phyloP scores from a whole-genome alignment of 805 yeast genomes.

The Candida vaughaniae region DNA sequence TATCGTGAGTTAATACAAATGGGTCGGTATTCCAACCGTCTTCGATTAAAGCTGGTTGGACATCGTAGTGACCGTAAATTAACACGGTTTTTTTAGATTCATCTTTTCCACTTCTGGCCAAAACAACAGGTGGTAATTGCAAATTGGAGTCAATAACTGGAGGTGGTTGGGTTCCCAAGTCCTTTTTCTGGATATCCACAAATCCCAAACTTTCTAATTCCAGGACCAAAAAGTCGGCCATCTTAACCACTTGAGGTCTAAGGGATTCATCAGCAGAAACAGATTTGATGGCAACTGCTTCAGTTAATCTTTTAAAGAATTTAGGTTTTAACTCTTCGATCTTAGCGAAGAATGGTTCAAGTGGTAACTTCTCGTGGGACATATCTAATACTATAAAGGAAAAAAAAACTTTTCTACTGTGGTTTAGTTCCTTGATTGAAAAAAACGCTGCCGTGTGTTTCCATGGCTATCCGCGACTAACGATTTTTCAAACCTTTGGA shows the following conservation, averaged over 20 bases:
- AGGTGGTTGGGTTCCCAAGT: slow-evolving; percentile 89
- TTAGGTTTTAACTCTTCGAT: slow-evolving; percentile 73
- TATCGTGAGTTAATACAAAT: slow-evolving; percentile 59
- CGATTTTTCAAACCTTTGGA: no score
- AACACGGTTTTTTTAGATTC: slow-evolving; percentile 83
- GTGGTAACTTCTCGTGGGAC: slow-evolving; percentile 40
- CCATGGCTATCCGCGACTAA: no score
- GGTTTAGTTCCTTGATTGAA: no score
- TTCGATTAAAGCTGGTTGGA: slow-evolving; percentile 88
- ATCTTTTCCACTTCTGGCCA: slow-evolving; percentile 82
- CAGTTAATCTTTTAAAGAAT: slow-evolving; percentile 67
- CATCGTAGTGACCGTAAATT: slow-evolving; percentile 97
- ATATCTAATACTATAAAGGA: slow-evolving; percentile 16
- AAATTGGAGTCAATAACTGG: slow-evolving; percentile 68
- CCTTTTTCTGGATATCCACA: slow-evolving; percentile 74
- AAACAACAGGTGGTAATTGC: slow-evolving; percentile 90
- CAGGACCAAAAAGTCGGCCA: slow-evolving; percentile 76
- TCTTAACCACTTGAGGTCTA: slow-evolving; percentile 85
- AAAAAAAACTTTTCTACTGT: no score
- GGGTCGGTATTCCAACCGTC: slow-evolving; percentile 98
- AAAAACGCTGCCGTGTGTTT: no score
- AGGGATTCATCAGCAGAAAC: slow-evolving; percentile 88
- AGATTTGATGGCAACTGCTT: slow-evolving; percentile 93
- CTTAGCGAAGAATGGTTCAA: slow-evolving; percentile 53
- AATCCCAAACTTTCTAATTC: slow-evolving; percentile 78